Percentiles rank a stretch among this genome's conserved stretches.
phyloP scores from a whole-genome alignment of 495 filamentous ascomycete species.

The Staphylotrichum longicolle region DNA sequence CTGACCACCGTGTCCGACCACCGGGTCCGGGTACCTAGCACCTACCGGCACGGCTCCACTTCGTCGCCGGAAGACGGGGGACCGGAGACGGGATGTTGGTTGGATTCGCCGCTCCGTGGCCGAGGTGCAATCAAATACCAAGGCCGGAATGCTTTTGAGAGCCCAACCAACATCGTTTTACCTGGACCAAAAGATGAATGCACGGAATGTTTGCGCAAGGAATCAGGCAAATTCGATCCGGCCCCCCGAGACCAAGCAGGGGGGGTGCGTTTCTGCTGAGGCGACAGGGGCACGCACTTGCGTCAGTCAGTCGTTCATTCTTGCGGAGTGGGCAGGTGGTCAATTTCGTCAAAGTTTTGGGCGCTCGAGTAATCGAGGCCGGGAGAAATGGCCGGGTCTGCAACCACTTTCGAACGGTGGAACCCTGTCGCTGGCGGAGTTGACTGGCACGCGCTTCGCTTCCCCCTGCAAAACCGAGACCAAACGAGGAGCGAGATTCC shows the following conservation, averaged over 20 bases:
- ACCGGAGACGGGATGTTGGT: conserved; percentile 1
- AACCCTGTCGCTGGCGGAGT: background rate
- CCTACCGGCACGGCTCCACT: background rate
- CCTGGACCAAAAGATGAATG: background rate
- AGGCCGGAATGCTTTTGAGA: background rate
- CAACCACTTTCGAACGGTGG: background rate
- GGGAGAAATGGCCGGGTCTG: conserved; percentile 10
- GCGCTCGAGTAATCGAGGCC: conserved; percentile 2
- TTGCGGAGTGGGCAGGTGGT: background rate
- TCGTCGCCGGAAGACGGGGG: background rate
- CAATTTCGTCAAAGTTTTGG: conserved; percentile 4
- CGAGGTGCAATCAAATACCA: background rate
- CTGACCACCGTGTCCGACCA: too few relatives aligned
- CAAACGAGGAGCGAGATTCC: conserved; percentile 11
- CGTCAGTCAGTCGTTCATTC: conserved; percentile 7
- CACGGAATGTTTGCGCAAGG: background rate
- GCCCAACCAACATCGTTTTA: background rate
- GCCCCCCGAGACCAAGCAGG: background rate
- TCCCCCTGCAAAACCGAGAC: conserved; percentile 1
- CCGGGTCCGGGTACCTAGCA: too few relatives aligned
- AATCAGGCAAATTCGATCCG: background rate
- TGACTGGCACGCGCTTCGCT: background rate
- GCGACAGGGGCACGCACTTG: conserved; percentile 6
- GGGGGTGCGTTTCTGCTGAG: background rate
- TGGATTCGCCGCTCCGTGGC: conserved; percentile 2